phyloP scores from a whole-genome alignment of 139 green algal genomes.

The Closterium sp. region DNA sequence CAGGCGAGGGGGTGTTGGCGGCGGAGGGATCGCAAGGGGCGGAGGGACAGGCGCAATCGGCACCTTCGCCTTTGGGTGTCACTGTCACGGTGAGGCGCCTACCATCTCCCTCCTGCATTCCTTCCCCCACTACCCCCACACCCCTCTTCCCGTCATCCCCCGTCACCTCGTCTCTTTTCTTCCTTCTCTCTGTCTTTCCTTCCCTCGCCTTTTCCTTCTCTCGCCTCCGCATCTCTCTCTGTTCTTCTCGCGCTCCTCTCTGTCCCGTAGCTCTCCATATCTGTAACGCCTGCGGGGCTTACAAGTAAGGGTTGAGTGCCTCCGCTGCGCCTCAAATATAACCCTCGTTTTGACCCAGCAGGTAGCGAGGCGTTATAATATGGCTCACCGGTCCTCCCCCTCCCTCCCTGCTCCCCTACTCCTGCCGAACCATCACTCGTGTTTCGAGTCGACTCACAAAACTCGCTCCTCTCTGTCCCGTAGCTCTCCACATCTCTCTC shows the following conservation, averaged over 20 bases:
- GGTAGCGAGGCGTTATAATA: no score
- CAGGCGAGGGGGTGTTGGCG: not conserved
- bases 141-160: not conserved
- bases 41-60: not conserved
- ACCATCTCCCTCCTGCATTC: not conserved
- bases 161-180: not conserved
- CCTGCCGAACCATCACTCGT: not conserved
- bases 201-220: not conserved
- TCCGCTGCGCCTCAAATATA: no score
- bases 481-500: no score
- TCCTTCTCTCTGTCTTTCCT: not conserved
- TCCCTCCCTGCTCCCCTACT: not conserved
- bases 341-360: no score
- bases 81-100: not conserved
- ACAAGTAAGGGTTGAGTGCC: no score
- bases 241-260: not conserved
- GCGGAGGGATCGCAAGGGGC: not conserved
- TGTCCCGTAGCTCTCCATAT: not conserved
- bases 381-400: not conserved
- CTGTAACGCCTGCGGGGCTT: no score
- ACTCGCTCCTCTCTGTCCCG: no score
- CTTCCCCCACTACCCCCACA: no score
- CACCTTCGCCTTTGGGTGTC: not conserved
- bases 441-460: no score
- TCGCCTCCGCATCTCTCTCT: not conserved